A percentile compares a stretch with the other conserved stretches of the same genome.
These are phyloP conservation scores for Fusarium zealandicum DNA, from an alignment of 2,329 filamentous ascomycete species.

Conservation along the genomic window DNA sequence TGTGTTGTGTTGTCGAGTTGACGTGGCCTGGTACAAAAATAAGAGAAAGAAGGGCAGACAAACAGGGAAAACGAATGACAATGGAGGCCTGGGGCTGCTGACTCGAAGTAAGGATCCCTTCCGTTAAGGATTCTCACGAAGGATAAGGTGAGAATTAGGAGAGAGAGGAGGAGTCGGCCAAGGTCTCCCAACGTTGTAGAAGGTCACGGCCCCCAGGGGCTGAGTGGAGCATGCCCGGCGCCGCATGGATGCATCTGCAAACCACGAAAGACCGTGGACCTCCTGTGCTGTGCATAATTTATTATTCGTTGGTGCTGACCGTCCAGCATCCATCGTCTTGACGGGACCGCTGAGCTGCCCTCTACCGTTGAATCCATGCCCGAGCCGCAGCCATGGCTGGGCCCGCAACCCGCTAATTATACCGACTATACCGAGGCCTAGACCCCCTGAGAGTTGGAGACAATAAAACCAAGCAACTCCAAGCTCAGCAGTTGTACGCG, in stretches of 20 bases:
- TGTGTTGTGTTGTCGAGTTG: constrained; percentile 23
- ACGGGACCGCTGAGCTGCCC: constrained; percentile 10
- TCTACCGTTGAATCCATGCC: constrained; percentile 18
- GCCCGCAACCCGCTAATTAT: constrained; percentile 4
- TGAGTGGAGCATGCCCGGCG: constrained; percentile 5
- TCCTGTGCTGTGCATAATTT: constrained; percentile 3
- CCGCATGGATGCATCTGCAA: not conserved
- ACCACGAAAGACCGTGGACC: too few species aligned
- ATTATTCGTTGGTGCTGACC: constrained; percentile 3
- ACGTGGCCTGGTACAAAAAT: constrained; percentile 21
- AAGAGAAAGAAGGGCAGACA: constrained; percentile 28
- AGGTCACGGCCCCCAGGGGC: not conserved
- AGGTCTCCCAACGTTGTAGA: constrained; percentile 1
- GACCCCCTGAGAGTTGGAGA: constrained; percentile 4
- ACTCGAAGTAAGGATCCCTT: constrained; percentile 37
- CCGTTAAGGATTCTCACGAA: constrained; percentile 40
- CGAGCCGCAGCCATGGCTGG: constrained; percentile 11
- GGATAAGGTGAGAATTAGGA: constrained; percentile 36
- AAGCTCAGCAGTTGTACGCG: not conserved
- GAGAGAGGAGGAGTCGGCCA: constrained; percentile 19
- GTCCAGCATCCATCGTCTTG: constrained; percentile 2
- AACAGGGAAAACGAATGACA: constrained; percentile 37
- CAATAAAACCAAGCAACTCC: constrained; percentile 11
- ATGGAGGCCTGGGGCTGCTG: constrained; percentile 4
- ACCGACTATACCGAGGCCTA: not conserved